Evolutionary conservation across 139 green algal species (phyloP).

Genomic region (Chlamydomonas sphaeroides): DNA sequence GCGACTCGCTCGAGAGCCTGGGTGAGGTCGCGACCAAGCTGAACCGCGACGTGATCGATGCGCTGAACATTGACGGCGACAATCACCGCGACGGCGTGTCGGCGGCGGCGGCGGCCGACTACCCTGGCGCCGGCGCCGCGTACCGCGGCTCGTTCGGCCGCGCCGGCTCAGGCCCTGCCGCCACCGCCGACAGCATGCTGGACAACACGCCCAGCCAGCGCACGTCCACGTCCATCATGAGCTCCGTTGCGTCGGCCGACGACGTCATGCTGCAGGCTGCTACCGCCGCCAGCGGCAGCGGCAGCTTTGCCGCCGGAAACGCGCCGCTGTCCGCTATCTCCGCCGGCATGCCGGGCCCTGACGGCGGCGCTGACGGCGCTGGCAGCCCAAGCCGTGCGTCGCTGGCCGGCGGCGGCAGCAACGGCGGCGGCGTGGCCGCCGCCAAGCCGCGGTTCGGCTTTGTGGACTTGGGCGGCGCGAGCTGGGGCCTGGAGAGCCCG

Average conservation of each 20-base stretch:
- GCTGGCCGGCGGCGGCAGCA: not conserved
- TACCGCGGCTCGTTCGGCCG: not conserved
- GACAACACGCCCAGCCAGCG: constrained; percentile 15
- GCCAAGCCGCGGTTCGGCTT: constrained; percentile 41
- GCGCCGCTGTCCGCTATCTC: not conserved
- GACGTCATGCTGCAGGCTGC: constrained; percentile 17
- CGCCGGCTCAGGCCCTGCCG: not conserved
- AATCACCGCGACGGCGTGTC: not conserved
- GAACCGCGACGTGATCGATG: constrained; percentile 27
- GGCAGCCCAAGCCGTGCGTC: no score
- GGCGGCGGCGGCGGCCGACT: no score
- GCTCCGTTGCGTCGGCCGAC: constrained; percentile 23
- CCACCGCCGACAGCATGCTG: not conserved
- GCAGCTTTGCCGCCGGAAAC: not conserved
- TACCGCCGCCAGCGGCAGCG: not conserved
- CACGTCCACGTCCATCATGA: constrained; percentile 19
- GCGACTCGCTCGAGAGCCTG: constrained; percentile 44
- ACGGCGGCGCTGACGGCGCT: not conserved
- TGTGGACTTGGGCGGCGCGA: constrained; percentile 39
- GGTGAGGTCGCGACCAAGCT: constrained; percentile 32
- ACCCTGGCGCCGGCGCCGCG: no score
- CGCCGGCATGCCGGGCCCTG: not conserved
- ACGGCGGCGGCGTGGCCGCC: not conserved
- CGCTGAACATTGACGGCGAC: constrained; percentile 17
- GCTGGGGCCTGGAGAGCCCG: constrained; percentile 41